Base-by-base conservation (phyloP, 2,329 filamentous ascomycete species). In the Cladobotryum mycophilum region DNA sequence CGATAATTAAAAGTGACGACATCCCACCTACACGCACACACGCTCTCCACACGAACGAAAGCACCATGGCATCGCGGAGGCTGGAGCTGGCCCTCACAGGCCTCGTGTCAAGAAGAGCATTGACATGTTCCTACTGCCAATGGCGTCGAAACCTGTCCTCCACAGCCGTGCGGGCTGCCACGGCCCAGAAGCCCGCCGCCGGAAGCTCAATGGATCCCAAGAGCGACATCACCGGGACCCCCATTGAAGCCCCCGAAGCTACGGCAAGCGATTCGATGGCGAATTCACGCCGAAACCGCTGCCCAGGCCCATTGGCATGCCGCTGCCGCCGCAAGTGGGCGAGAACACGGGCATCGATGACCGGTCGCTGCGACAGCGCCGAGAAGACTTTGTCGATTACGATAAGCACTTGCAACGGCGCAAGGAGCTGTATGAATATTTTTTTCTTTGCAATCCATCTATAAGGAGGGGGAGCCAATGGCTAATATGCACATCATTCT, bases 321-420 rank as follows among this genome's bases (percentile, higher is more conserved):
- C 77, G 11, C 70, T 80, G 36, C 86, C 90, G 2, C 93, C 93
- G 0, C 71, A 76, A 52, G 71, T 81, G 12, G 89, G 89, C 53
- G 84, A 97, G 67, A 96, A 97, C 70, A 85, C 83, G 2, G 90
- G 90, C 48, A 67, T 87, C 54, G 88, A 95, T 61, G 63, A 59
- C 15, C 82, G 91, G 38, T 77, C 83, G 1, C 67, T 87, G 55
- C 74, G 75, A 54, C 76, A 96, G 69, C 81, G 82, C 45, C 79
- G 84, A 38, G 82, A 88, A 56, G 90, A 96, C 64, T 89, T 95
- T 64, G 82, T 88, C 56, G 76, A 93, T 69, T 91, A 88, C 63
- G 85, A 93, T 52, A 91, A 89, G 67, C 91, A 97, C 65, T 70
- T 96, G 7, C 76, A 80, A 56, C 80, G 84, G 58, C 81, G 92